A percentile compares a stretch with the other conserved stretches of the same genome.
Conservation (phyloP, 495 filamentous ascomycete genomes). For the Neurospora tetraspora region DNA sequence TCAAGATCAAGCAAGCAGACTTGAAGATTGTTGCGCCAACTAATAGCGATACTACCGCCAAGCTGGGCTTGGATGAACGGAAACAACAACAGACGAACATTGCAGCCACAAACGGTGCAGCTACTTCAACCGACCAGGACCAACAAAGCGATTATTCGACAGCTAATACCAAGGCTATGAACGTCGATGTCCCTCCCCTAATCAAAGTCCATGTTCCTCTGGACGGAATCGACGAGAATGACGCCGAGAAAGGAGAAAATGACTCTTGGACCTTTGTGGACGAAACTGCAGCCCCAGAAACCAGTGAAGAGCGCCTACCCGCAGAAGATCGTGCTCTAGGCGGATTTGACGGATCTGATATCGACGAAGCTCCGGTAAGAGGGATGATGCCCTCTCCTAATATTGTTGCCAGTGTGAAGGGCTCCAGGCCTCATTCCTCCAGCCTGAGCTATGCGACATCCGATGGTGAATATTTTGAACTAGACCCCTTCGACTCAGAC, state of each 20-base stretch:
- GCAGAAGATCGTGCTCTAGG: neutral
- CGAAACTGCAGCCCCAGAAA: neutral
- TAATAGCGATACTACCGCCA: neutral
- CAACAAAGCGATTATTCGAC: neutral
- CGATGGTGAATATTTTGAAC: neutral
- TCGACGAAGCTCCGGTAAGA: neutral
- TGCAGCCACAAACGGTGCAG: neutral
- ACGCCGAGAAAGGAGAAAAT: neutral
- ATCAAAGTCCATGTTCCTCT: neutral
- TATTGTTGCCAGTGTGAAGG: neutral
- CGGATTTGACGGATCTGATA: neutral
- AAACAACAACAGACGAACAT: neutral
- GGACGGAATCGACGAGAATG: neutral
- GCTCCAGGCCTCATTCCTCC: neutral
- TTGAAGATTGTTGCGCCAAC: constrained; percentile 7
- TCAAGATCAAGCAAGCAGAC: constrained; percentile 27
- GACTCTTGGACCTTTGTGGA: neutral
- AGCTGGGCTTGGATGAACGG: neutral
- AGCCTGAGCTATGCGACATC: neutral
- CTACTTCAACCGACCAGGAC: neutral
- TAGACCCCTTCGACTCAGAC: constrained; percentile 1
- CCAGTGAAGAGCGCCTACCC: neutral
- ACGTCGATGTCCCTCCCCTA: neutral
- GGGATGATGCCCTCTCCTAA: neutral
- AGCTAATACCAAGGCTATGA: neutral